Evolutionary conservation across 345 rosid genomes (phyloP).

Genomic region (Boechera stricta): DNA sequence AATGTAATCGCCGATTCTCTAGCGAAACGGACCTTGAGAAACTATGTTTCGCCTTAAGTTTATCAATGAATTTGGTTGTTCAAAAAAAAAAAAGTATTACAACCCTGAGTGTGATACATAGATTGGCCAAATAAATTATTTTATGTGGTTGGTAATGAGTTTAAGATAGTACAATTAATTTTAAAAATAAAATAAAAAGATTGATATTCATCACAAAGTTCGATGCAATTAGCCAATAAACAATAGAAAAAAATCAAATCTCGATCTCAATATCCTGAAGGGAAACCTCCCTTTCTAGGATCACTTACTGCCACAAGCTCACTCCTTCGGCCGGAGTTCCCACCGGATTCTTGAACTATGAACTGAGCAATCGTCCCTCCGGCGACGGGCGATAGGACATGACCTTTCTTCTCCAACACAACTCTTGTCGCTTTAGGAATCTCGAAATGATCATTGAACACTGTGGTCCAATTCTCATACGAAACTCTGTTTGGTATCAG

Average conservation of each 20-base stretch:
- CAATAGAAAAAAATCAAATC: neutral
- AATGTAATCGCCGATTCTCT: too few relatives aligned
- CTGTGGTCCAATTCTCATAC: slow-evolving; percentile 68
- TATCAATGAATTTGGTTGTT: too few relatives aligned
- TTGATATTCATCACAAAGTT: neutral
- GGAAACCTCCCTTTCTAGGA: slow-evolving; percentile 70
- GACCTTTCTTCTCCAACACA: slow-evolving; percentile 53
- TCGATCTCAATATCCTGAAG: slow-evolving; percentile 55
- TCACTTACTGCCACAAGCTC: slow-evolving; percentile 63
- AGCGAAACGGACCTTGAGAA: too few relatives aligned
- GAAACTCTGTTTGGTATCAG: slow-evolving; percentile 52
- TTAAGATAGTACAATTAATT: neutral
- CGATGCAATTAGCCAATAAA: neutral
- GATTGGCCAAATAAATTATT: neutral
- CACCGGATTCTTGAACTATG: slow-evolving; percentile 49
- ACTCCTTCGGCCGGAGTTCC: slow-evolving; percentile 20
- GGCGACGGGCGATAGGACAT: slow-evolving; percentile 46
- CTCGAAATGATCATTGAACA: slow-evolving; percentile 54
- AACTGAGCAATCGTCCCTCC: slow-evolving; percentile 59
- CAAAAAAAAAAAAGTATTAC: too few relatives aligned
- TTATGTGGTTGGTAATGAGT: neutral
- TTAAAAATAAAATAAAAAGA: neutral
- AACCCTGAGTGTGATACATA: too few relatives aligned
- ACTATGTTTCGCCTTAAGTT: too few relatives aligned
- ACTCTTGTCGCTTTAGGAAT: slow-evolving; percentile 47